Evolutionary conservation across 495 filamentous ascomycete genomes (phyloP), one percentile per base, ranked within the genome.

Genomic region (Penicillium malachiteum): DNA sequence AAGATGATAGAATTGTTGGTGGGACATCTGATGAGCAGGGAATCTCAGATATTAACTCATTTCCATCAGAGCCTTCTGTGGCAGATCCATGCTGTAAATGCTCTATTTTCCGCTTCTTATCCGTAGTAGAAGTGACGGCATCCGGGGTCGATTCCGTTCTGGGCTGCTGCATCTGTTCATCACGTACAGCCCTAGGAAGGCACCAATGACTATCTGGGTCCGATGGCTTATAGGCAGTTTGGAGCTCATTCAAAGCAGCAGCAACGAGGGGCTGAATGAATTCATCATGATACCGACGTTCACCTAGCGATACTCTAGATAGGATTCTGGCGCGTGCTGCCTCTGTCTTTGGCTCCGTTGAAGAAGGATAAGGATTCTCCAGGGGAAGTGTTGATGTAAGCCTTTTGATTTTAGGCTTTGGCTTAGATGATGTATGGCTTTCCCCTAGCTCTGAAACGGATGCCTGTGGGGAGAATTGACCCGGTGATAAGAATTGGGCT

Each of bases 331-430:
- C 59, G 13, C 70, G 71, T n/a, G 76, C 74, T 49, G 64, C 58
- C 0, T 66, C 62, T 9, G 65, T 68, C 50, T 78, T 80, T 14
- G 78, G 74, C 58, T 77, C 81, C 21, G 67, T 64, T 12, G 55
- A 57, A n/a, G 61, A 59, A 16, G 64, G 61, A 58, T 74, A 78
- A 5, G 75, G 77, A 5, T 26, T 40, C 49, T 62, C 49, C 5
- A 71, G 45, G 4, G 77, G 68, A 0, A 55, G 26, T 6, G 63
- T 64, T 31, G 78, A 78, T 7, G 71, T 46, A 5, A 74, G 57
- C n/a, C 9, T 50, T 55, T 18, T 44, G 40, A 18, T 9, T 8
- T 51, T 55, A 48, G 12, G 41, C 13, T 38, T 45, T 42, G 39
- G 7, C 33, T 37, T 41, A 39, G 50, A 43, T 30, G 51, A 21